Conservation (phyloP, 192 early-diverging fungal genomes). For the Gonapodya sp. region DNA sequence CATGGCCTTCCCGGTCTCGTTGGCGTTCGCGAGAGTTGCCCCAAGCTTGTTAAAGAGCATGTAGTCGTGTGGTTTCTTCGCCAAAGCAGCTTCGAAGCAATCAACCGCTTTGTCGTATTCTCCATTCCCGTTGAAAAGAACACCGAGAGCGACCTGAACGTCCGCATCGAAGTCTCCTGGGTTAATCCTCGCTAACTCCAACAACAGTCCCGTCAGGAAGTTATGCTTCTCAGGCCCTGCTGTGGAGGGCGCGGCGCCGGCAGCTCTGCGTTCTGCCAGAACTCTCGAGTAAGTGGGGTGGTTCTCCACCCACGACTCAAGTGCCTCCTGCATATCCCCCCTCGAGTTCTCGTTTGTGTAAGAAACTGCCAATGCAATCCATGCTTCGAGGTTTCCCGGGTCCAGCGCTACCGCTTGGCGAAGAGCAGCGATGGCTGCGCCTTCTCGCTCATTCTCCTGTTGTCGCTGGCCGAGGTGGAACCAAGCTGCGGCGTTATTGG, state of each 20-base stretch:
- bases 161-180: slow-evolving; percentile 75
- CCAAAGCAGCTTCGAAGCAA: slow-evolving; percentile 88
- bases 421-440: slow-evolving; percentile 80
- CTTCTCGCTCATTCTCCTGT: slow-evolving; percentile 96
- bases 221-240: slow-evolving; percentile 44
- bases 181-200: slow-evolving; percentile 63
- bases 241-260: slow-evolving; percentile 28
- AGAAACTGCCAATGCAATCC: slow-evolving; percentile 78
- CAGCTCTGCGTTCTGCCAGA: slow-evolving; percentile 17
- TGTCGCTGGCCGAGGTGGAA: slow-evolving; percentile 76
- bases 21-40: slow-evolving; percentile 87
- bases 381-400: slow-evolving; percentile 65
- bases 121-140: slow-evolving; percentile 85
- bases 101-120: slow-evolving; percentile 96
- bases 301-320: slow-evolving; percentile 78
- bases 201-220: slow-evolving; percentile 60
- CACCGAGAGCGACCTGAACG: slow-evolving; percentile 87
- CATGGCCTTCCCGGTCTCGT: slow-evolving; percentile 64
- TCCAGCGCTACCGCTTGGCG: slow-evolving; percentile 65
- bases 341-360: slow-evolving; percentile 87
- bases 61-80: slow-evolving; percentile 77
- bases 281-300: slow-evolving; percentile 59
- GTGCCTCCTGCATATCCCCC: slow-evolving; percentile 77
- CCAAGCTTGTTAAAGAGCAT: slow-evolving; percentile 95
- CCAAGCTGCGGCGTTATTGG: slow-evolving; percentile 75